Percentiles rank a stretch among this genome's conserved stretches.
These are phyloP conservation scores for Botrytis squamosa DNA, from an alignment of 2,329 filamentous ascomycete genomes.

Conservation along the genomic window DNA sequence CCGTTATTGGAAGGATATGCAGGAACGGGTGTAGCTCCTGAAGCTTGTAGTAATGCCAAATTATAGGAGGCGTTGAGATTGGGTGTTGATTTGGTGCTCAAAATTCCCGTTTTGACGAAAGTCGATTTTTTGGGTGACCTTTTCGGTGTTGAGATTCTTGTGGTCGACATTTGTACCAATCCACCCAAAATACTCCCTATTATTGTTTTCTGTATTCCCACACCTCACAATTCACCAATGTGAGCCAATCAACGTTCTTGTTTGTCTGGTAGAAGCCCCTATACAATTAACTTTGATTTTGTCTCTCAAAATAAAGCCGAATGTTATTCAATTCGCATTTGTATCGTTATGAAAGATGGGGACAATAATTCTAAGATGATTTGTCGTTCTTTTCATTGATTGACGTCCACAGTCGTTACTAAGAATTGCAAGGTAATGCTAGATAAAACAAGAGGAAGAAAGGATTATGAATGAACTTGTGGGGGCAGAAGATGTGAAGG, in stretches of 20 bases:
- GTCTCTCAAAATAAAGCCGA: neutral
- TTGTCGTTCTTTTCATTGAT: neutral
- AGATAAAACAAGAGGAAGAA: neutral
- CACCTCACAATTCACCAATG: slow-evolving; percentile 8
- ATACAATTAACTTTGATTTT: neutral
- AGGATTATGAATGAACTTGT: neutral
- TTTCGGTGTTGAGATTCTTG: slow-evolving; percentile 11
- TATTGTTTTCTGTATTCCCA: neutral
- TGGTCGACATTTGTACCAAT: slow-evolving; percentile 12
- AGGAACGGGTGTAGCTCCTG: slow-evolving; percentile 10
- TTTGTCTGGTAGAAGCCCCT: neutral
- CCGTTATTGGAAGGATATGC: slow-evolving; percentile 10
- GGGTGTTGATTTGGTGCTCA: slow-evolving; percentile 54
- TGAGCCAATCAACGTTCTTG: slow-evolving; percentile 8
- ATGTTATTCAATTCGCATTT: neutral
- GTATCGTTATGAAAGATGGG: neutral
- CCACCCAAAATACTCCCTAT: slow-evolving; percentile 1
- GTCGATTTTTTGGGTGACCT: slow-evolving; percentile 19
- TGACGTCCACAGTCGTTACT: neutral
- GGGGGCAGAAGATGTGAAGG: neutral
- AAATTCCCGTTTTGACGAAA: slow-evolving; percentile 18
- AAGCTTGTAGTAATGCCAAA: slow-evolving; percentile 20
- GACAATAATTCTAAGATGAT: neutral
- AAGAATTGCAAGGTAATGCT: neutral
- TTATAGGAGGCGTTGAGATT: slow-evolving; percentile 50